phyloP scores from a whole-genome alignment of 2,329 filamentous ascomycete species.

The Microcyclospora pomicola region DNA sequence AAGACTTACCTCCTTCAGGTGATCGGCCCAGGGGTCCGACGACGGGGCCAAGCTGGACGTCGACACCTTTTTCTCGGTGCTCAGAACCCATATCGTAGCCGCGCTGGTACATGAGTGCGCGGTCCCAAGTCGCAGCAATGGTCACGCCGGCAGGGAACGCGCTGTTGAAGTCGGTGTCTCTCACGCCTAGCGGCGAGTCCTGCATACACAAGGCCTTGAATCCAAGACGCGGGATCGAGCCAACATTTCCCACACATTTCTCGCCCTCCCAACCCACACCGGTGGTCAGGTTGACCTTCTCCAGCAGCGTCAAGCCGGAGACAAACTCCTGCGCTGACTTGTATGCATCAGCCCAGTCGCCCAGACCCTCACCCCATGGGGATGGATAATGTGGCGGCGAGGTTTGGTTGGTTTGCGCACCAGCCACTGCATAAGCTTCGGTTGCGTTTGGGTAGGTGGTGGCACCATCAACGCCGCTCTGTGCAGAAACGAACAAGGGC shows the following conservation, averaged over 20 bases:
- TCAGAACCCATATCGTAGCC: constrained; percentile 64
- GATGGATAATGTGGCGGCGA: constrained; percentile 67
- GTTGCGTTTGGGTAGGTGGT: not conserved
- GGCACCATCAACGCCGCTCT: not conserved
- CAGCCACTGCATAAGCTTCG: not conserved
- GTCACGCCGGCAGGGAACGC: constrained; percentile 70
- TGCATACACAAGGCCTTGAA: constrained; percentile 70
- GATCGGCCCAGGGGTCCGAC: constrained; percentile 58
- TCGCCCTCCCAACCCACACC: constrained; percentile 65
- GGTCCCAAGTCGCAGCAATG: constrained; percentile 71
- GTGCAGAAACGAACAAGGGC: not conserved
- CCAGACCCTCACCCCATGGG: constrained; percentile 67
- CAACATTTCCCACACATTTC: constrained; percentile 62
- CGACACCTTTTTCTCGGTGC: constrained; percentile 59
- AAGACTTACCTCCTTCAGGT: constrained; percentile 6
- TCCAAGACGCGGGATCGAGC: constrained; percentile 55
- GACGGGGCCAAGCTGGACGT: constrained; percentile 63
- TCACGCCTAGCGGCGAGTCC: constrained; percentile 70
- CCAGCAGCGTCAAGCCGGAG: constrained; percentile 63
- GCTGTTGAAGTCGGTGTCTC: constrained; percentile 64
- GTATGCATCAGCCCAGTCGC: constrained; percentile 65
- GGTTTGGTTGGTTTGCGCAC: constrained; percentile 6
- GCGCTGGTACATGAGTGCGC: constrained; percentile 52
- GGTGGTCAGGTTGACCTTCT: constrained; percentile 93
- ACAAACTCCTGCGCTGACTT: constrained; percentile 65